A percentile compares a stretch with the other conserved stretches of the same genome.
These are phyloP conservation scores for Neurospora intermedia DNA, from an alignment of 495 filamentous ascomycete species.

Conservation along the genomic window DNA sequence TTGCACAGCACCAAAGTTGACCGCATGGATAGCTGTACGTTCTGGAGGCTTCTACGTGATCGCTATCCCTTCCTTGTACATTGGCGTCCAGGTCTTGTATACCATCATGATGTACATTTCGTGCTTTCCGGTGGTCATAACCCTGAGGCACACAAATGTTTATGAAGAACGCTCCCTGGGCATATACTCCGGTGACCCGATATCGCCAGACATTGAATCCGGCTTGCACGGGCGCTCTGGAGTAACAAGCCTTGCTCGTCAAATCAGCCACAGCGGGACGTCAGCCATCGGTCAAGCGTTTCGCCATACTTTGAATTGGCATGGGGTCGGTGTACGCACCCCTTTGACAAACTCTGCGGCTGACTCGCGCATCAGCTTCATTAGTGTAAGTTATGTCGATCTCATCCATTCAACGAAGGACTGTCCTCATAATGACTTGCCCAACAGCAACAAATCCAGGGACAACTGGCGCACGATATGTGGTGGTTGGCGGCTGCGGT, in stretches of 20 bases:
- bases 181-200: slow-evolving; percentile 48
- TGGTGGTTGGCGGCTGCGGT: slow-evolving; percentile 74
- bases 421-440: not conserved
- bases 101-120: slow-evolving; percentile 93
- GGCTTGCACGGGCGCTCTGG: slow-evolving; percentile 2
- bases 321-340: slow-evolving; percentile 24
- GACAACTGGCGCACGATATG: slow-evolving; percentile 75
- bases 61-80: slow-evolving; percentile 54
- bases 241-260: slow-evolving; percentile 5
- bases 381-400: slow-evolving; percentile 17
- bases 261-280: slow-evolving; percentile 10
- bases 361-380: slow-evolving; percentile 33
- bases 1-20: not conserved
- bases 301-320: slow-evolving; percentile 25
- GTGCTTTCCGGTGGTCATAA: slow-evolving; percentile 65
- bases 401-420: not conserved
- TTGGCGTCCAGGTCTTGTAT: slow-evolving; percentile 69
- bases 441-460: slow-evolving; percentile 51
- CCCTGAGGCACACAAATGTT: slow-evolving; percentile 53
- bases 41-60: slow-evolving; percentile 81
- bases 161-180: slow-evolving; percentile 60
- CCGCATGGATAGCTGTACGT: slow-evolving; percentile 48
- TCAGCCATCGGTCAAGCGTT: slow-evolving; percentile 22
- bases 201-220: slow-evolving; percentile 6
- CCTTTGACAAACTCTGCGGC: slow-evolving; percentile 6